phyloP scores from a whole-genome alignment of 306 rosid genomes.

The Macrotyloma uniflorum region DNA sequence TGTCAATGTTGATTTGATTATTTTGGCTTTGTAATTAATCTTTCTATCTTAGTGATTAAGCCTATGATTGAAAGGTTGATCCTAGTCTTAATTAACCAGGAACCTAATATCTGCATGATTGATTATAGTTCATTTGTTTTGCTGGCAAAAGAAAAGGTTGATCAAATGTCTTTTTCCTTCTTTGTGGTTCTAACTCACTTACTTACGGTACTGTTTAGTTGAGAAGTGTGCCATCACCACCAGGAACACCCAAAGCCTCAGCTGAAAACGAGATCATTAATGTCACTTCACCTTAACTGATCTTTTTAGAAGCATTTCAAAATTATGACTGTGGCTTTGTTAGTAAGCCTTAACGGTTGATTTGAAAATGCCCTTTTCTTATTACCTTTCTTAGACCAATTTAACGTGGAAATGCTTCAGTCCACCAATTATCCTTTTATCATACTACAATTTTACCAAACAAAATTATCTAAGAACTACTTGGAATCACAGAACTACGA shows the following conservation, averaged over 20 bases:
- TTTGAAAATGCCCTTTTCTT: slow-evolving; percentile 6
- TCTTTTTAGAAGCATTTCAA: background rate
- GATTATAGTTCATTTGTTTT: background rate
- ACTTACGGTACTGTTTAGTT: slow-evolving; percentile 37
- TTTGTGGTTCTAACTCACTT: slow-evolving; percentile 24
- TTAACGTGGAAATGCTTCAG: background rate
- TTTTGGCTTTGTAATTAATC: slow-evolving; percentile 25
- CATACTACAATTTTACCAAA: background rate
- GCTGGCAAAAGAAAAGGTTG: slow-evolving; percentile 32
- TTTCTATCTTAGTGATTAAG: slow-evolving; percentile 33
- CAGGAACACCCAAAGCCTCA: slow-evolving; percentile 28
- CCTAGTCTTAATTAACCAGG: background rate
- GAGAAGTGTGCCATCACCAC: slow-evolving; percentile 47
- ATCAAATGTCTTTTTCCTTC: slow-evolving; percentile 41
- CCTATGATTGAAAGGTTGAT: background rate
- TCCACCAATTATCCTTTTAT: background rate
- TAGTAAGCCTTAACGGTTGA: slow-evolving; percentile 35
- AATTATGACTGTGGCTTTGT: slow-evolving; percentile 27
- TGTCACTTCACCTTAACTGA: slow-evolving; percentile 12
- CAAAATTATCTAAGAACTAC: background rate
- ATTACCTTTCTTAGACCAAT: background rate
- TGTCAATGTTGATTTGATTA: slow-evolving; percentile 29
- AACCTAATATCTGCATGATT: background rate
- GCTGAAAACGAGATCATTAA: slow-evolving; percentile 32
- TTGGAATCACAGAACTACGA: background rate